Conservation (phyloP, 805 yeast species). For the Metschnikowia proteae region DNA sequence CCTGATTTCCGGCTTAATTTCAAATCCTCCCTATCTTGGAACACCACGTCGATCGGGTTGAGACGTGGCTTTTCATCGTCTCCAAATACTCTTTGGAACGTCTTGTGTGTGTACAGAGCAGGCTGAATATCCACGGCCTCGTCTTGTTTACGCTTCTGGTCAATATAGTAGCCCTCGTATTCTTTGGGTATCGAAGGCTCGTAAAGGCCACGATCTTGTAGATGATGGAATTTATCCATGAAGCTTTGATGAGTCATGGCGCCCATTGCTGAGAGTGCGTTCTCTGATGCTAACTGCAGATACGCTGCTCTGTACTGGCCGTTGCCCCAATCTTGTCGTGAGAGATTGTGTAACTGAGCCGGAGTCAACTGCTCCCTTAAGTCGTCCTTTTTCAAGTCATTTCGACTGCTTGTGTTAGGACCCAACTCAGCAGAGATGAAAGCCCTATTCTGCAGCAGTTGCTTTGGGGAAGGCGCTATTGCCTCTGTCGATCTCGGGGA, state of each 20-base stretch:
- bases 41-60: slow-evolving; percentile 41
- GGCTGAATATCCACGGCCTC: slow-evolving; percentile 30
- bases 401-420: slow-evolving; percentile 8
- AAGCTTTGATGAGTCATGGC: slow-evolving; percentile 1
- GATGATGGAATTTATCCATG: background rate
- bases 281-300: background rate
- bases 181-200: slow-evolving; percentile 11
- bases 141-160: slow-evolving; percentile 35
- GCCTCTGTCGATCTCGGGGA: background rate
- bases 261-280: background rate
- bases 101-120: slow-evolving; percentile 36
- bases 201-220: slow-evolving; percentile 1
- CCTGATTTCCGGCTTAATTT: slow-evolving; percentile 22
- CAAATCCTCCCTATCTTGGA: slow-evolving; percentile 23
- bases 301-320: background rate
- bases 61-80: slow-evolving; percentile 27
- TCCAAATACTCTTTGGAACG: slow-evolving; percentile 37
- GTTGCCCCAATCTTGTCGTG: background rate
- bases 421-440: background rate
- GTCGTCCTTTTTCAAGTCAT: slow-evolving; percentile 23
- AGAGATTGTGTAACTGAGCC: slow-evolving; percentile 27
- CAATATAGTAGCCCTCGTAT: slow-evolving; percentile 33
- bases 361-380: slow-evolving; percentile 37
- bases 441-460: background rate
- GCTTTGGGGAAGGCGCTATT: background rate